Evolutionary conservation across 2,329 filamentous ascomycete species (phyloP).

Genomic region (Trichoderma afroharzianum): DNA sequence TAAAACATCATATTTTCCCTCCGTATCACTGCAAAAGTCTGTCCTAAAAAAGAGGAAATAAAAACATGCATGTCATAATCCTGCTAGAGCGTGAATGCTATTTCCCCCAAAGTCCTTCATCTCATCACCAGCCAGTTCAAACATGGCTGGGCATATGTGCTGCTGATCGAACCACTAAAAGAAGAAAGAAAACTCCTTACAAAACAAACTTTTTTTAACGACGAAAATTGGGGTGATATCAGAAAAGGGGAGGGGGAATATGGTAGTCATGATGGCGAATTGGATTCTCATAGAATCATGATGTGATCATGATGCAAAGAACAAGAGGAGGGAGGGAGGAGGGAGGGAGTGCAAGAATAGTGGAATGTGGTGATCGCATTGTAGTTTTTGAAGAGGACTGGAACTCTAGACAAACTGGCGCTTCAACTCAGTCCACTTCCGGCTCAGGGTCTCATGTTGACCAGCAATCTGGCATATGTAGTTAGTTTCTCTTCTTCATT

Average conservation of each 20-base stretch:
- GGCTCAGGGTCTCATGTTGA: conserved; percentile 66
- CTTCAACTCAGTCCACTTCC: conserved; percentile 74
- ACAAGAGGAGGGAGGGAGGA: background rate
- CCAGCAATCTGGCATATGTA: conserved; percentile 57
- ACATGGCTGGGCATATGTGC: conserved; percentile 1
- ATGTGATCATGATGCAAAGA: conserved; percentile 1
- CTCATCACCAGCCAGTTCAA: conserved; percentile 10
- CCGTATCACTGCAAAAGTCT: conserved; percentile 7
- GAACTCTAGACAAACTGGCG: conserved; percentile 48
- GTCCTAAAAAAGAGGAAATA: conserved; percentile 8
- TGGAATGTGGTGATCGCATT: background rate
- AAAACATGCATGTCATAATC: conserved; percentile 16
- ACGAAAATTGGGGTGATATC: background rate
- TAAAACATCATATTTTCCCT: background rate
- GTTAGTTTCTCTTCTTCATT: background rate
- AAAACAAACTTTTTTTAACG: conserved; percentile 9
- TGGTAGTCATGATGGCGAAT: background rate
- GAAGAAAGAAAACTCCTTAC: conserved; percentile 5
- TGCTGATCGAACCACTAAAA: background rate
- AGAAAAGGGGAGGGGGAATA: background rate
- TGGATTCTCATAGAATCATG: background rate
- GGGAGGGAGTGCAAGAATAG: conserved; percentile 5
- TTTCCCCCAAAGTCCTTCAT: conserved; percentile 12
- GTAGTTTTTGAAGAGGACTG: background rate
- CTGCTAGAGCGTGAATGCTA: conserved; percentile 9